A percentile compares a stretch with the other conserved stretches of the same genome.
These are phyloP conservation scores for Didymella pomorum DNA, from an alignment of 2,329 filamentous ascomycete genomes.

Conservation along the genomic window DNA sequence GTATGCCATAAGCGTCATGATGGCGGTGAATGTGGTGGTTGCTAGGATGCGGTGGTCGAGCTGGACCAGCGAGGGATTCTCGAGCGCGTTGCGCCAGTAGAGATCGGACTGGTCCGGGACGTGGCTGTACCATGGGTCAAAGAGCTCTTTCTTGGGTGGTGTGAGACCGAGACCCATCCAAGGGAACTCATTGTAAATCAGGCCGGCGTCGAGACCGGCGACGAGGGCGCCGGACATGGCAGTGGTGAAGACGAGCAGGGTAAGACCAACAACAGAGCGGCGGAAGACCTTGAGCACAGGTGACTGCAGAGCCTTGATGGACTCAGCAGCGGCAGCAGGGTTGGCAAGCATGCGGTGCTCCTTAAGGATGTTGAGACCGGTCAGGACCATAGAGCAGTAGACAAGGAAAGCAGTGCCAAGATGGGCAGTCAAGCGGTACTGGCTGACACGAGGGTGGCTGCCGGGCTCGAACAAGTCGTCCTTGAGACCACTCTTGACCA, in stretches of 20 bases:
- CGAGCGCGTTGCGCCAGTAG: slow-evolving; percentile 96
- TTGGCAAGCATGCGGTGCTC: slow-evolving; percentile 74
- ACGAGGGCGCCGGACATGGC: slow-evolving; percentile 94
- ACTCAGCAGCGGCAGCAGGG: slow-evolving; percentile 67
- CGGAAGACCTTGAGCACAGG: slow-evolving; percentile 78
- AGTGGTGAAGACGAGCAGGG: slow-evolving; percentile 82
- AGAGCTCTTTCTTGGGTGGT: slow-evolving; percentile 83
- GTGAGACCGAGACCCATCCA: slow-evolving; percentile 87
- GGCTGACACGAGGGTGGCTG: slow-evolving; percentile 88
- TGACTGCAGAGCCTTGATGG: slow-evolving; percentile 66
- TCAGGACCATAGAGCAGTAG: slow-evolving; percentile 93
- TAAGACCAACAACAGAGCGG: slow-evolving; percentile 73
- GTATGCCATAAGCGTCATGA: slow-evolving; percentile 83
- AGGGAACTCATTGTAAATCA: slow-evolving; percentile 99
- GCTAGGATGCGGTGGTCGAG: slow-evolving; percentile 94
- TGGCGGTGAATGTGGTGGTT: slow-evolving; percentile 82
- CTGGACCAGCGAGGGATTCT: slow-evolving; percentile 95
- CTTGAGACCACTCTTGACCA: slow-evolving; percentile 96
- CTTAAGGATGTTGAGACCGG: slow-evolving; percentile 84
- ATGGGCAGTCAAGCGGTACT: slow-evolving; percentile 91
- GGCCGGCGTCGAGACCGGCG: slow-evolving; percentile 90
- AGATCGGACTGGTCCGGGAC: slow-evolving; percentile 80
- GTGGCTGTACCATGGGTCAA: slow-evolving; percentile 84
- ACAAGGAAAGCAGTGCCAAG: slow-evolving; percentile 89
- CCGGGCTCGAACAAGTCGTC: slow-evolving; percentile 94